Percentiles rank a stretch among this genome's conserved stretches.
Conservation (phyloP, 2,329 filamentous ascomycete genomes). For the Colletotrichum falcatum region DNA sequence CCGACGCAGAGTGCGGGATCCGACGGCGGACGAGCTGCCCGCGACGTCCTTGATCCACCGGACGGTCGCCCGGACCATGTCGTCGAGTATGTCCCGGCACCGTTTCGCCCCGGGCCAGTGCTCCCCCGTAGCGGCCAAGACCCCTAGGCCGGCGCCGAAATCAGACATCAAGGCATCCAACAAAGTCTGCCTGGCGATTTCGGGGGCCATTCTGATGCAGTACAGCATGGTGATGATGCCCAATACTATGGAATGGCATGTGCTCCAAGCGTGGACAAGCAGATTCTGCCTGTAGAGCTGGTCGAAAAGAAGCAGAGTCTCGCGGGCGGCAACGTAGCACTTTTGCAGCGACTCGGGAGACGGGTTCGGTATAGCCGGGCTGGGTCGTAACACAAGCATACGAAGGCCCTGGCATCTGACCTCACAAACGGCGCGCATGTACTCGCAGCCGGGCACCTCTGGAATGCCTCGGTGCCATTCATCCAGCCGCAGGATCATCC, state of each 20-base stretch:
- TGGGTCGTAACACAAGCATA: constrained; percentile 63
- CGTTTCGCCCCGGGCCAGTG: constrained; percentile 64
- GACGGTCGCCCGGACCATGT: constrained; percentile 49
- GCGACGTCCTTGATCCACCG: constrained; percentile 45
- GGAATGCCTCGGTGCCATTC: constrained; percentile 49
- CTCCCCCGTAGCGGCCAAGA: constrained; percentile 63
- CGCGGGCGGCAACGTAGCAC: constrained; percentile 58
- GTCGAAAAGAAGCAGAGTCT: constrained; percentile 55
- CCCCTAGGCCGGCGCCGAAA: constrained; percentile 56
- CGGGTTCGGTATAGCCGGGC: constrained; percentile 63
- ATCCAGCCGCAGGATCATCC: constrained; percentile 55
- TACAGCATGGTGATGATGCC: constrained; percentile 63
- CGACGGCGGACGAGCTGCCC: neutral
- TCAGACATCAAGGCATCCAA: constrained; percentile 52
- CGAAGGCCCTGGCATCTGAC: constrained; percentile 61
- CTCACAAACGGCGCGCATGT: constrained; percentile 53
- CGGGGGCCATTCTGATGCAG: constrained; percentile 60
- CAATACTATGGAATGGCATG: constrained; percentile 61
- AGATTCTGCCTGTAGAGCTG: constrained; percentile 58
- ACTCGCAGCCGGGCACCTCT: constrained; percentile 33
- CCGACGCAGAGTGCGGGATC: constrained; percentile 4
- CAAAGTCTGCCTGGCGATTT: constrained; percentile 52
- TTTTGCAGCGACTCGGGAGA: constrained; percentile 52
- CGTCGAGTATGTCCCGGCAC: constrained; percentile 58
- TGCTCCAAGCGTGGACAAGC: constrained; percentile 61